These are phyloP conservation scores for Tubosaeta brunneosetosa DNA, from an alignment of 768 basidiomycete species.

Conservation along the genomic window DNA sequence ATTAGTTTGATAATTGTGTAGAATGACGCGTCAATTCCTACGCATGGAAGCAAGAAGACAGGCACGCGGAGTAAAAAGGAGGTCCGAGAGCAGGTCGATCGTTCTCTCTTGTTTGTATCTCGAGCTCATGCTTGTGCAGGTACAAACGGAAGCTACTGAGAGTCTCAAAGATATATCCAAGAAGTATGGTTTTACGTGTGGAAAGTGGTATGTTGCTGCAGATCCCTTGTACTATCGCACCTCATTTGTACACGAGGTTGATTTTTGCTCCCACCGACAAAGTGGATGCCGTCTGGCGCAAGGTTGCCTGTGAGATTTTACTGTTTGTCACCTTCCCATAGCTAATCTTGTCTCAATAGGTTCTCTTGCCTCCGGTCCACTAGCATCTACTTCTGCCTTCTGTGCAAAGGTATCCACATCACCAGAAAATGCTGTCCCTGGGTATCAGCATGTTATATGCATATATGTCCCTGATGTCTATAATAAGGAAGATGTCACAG, in stretches of 20 bases:
- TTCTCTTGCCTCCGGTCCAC: conserved; percentile 62
- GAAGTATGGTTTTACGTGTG: conserved; percentile 48
- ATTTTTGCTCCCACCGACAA: conserved; percentile 59
- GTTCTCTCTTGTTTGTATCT: neutral
- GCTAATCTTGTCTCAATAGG: conserved; percentile 30
- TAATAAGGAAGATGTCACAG: conserved; percentile 53
- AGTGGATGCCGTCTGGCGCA: conserved; percentile 60
- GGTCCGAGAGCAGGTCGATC: conserved; percentile 56
- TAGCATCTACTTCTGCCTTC: conserved; percentile 53
- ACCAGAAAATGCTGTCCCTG: conserved; percentile 41
- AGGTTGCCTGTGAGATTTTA: conserved; percentile 49
- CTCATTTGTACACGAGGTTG: conserved; percentile 43
- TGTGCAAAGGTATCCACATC: conserved; percentile 65
- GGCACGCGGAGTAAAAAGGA: conserved; percentile 74
- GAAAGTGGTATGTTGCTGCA: conserved; percentile 56
- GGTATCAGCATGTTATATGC: conserved; percentile 63
- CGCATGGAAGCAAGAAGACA: conserved; percentile 66
- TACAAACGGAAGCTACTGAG: conserved; percentile 53
- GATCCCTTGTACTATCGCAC: neutral
- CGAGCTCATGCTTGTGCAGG: conserved; percentile 32
- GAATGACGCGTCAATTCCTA: conserved; percentile 64
- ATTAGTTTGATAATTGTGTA: conserved; percentile 23
- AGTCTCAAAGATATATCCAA: conserved; percentile 58
- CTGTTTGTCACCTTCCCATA: neutral
- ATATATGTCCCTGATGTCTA: conserved; percentile 70